Base-by-base conservation (phyloP, 345 rosid genomes). In the Abelmoschus esculentus region DNA sequence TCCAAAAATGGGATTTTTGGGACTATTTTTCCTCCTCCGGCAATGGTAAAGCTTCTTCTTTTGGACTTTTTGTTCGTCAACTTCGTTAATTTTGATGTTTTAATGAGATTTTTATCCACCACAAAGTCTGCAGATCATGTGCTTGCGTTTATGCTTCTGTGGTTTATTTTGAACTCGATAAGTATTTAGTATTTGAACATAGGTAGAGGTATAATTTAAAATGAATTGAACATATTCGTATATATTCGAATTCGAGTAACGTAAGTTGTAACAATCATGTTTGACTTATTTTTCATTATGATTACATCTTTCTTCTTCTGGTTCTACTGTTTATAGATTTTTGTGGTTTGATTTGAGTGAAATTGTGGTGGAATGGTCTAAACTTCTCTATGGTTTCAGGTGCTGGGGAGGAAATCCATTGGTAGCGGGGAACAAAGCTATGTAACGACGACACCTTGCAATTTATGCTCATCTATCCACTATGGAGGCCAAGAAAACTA, bases 401-500 rank as follows among this genome's bases (percentile, higher is more conserved):
- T 54, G 36, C 53, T 6, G 5, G 32, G 61, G 61, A 38, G 42
- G 42, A 38, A 38, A 38, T 38, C 42, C 42, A 38, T 38, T 38
- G 42, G 42, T 38, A 38, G 42, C 42, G 42, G 9, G 42, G 42
- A 9, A 7, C 42, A 38, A 38, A 38, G 42, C 42, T 0, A 9
- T 38, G 42, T 38, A 38, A 38, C 10, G 9, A 38, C 42, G 9
- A 90, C 86, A 66, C 96, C 98, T 61, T 83, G 85, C 78, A 70
- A 92, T 70, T 74, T 86, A 61, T 90, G 92, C 74, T 93, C 98
- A 68, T 93, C 98, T n/a, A 88, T 93, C 69, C 79, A 87, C 82
- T 93, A 93, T 71, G 98, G 97, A 47, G 98, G 98, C 69, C 98
- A 86, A 80, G 97, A 93, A 74, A 84, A 85, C 72, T 93, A 85